Evolutionary conservation across 208 protist genomes (phyloP), one percentile per base, ranked within the genome.

Genomic region (Wallacemonas rigidus): DNA sequence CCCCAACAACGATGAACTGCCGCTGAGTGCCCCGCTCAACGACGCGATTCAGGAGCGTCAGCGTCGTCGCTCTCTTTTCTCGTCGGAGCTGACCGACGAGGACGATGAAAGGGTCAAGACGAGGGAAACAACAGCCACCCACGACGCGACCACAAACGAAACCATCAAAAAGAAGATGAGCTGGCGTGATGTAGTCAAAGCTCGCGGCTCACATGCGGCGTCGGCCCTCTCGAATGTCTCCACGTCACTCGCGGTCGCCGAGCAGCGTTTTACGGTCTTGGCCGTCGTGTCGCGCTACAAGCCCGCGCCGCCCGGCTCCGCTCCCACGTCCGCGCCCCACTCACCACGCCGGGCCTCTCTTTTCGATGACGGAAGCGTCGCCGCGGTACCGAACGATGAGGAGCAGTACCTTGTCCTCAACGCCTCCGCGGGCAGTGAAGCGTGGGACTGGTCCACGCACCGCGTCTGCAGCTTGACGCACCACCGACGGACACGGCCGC

Each of bases 401-500:
- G 36, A 56, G n/a, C 64, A 69, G 64, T 65, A 65, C 40, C 12
- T 65, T 50, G 60, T 65, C 60, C 36, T 65, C 60, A 45, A 65
- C 60, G 26, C 43, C 7, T 45, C 60, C 3, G 60, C 60, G 12
- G 60, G 60, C 4, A 65, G 60, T 26, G 60, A 65, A 41, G 51
- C 12, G 11, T 69, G 64, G 50, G 41, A n/a, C 64, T 55, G 35
- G 47, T 3, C 44, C 12, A 43, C 60, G 0, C 60, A 65, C 41
- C 60, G 60, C 50, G 60, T 82, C 56, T 50, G 15, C 35, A 47
- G 61, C n/a, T 11, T 87, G 9, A 70, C 76, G 9, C 75, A 77
- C 61, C 63, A 82, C 71, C 82, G 82, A n/a, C 71, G 68, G 15
- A 71, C 75, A 11, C 47, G 26, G 17, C 63, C 82, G 2, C 54